Evolutionary conservation across 83 land plant species (phyloP).

Genomic region (Diphasiastrum complanatum): DNA sequence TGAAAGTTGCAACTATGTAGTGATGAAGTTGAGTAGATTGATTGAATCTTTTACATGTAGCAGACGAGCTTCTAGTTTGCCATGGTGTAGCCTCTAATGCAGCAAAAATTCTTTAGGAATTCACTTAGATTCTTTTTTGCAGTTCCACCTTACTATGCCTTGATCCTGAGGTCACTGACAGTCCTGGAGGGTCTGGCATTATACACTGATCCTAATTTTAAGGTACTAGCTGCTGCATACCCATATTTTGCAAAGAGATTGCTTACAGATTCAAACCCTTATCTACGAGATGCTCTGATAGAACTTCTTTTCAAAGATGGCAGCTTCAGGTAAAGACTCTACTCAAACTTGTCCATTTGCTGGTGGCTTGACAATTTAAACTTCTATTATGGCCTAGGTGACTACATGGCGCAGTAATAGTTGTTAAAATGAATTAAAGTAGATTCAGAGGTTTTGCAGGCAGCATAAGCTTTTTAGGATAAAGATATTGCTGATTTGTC

Average conservation of each 20-base stretch:
- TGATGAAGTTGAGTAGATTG: neutral
- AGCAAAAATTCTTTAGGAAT: too few species aligned
- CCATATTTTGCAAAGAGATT: constrained; percentile 98
- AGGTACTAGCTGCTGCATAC: constrained; percentile 97
- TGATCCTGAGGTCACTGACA: constrained; percentile 91
- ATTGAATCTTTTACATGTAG: neutral
- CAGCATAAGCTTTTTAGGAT: too few species aligned
- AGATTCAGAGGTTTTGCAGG: too few species aligned
- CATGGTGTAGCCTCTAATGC: too few species aligned
- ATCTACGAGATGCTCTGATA: constrained; percentile 93
- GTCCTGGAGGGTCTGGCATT: constrained; percentile 95
- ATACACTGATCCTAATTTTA: constrained; percentile 95
- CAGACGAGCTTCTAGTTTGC: too few species aligned
- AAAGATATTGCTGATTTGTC: too few species aligned
- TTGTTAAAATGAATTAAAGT: too few species aligned
- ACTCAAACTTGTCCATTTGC: neutral
- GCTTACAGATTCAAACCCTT: constrained; percentile 93
- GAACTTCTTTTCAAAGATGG: constrained; percentile 97
- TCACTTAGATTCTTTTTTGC: constrained; percentile 14
- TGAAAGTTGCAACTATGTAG: neutral
- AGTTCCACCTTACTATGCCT: constrained; percentile 97
- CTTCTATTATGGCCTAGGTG: too few species aligned
- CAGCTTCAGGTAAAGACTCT: constrained; percentile 85
- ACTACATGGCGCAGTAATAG: too few species aligned
- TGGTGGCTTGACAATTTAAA: too few species aligned